Conservation (phyloP, 1,284 basidiomycete genomes). For the Golubevia pallescens region DNA sequence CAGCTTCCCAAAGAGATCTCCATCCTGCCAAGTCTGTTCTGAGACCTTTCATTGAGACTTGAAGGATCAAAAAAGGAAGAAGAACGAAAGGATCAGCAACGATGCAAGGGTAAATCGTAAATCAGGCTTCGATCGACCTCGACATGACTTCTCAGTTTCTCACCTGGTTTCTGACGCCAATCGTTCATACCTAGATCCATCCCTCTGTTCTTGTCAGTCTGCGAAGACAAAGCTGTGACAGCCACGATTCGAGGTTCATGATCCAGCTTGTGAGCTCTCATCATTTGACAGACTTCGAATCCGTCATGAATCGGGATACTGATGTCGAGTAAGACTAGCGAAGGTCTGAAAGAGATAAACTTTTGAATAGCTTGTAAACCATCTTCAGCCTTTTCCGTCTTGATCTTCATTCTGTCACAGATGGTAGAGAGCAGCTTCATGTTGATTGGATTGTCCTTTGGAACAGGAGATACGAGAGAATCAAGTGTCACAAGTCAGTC, state of each 20-base stretch:
- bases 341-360: slow-evolving; percentile 28
- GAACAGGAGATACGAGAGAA: no score
- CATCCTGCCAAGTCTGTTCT: no score
- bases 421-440: slow-evolving; percentile 40
- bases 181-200: no score
- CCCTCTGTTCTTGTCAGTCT: slow-evolving; percentile 32
- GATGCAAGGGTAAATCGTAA: no score
- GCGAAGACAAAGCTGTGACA: slow-evolving; percentile 38
- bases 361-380: slow-evolving; percentile 37
- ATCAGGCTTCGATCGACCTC: no score
- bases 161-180: no score
- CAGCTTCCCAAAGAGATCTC: no score
- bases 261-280: slow-evolving; percentile 22
- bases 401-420: slow-evolving; percentile 23
- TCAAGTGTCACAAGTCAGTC: no score
- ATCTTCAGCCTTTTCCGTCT: slow-evolving; percentile 35
- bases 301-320: slow-evolving; percentile 43
- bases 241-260: slow-evolving; percentile 34
- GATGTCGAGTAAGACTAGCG: slow-evolving; percentile 46
- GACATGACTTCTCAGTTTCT: no score
- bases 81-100: no score
- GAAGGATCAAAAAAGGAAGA: no score
- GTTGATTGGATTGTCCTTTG: slow-evolving; percentile 50
- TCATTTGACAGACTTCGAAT: slow-evolving; percentile 35
- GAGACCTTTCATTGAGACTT: no score